phyloP scores from a whole-genome alignment of 2,329 filamentous ascomycete species.

The Pyrenochaeta sp. region DNA sequence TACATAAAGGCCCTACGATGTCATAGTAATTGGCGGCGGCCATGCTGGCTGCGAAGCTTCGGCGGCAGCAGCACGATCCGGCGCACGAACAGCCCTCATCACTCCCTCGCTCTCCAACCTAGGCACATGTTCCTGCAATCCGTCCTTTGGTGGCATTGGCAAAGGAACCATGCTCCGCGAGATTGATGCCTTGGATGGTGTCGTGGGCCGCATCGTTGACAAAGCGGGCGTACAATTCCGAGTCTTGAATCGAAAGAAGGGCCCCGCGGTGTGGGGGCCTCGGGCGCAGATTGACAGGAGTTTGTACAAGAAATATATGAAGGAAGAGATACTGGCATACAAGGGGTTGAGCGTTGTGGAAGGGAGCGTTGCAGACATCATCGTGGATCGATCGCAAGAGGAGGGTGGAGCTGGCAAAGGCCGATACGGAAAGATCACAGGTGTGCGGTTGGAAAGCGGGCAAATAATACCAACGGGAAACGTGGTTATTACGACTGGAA shows the following conservation, averaged over 20 bases:
- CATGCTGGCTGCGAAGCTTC: slow-evolving; percentile 96
- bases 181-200: slow-evolving; percentile 90
- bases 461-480: slow-evolving; percentile 79
- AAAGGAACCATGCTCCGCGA: slow-evolving; percentile 97
- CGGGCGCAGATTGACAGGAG: slow-evolving; percentile 93
- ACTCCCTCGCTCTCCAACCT: slow-evolving; percentile 90
- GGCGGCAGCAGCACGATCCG: slow-evolving; percentile 85
- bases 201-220: slow-evolving; percentile 88
- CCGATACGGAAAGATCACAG: slow-evolving; percentile 75
- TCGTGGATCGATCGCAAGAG: slow-evolving; percentile 66
- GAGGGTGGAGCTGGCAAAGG: slow-evolving; percentile 57
- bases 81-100: slow-evolving; percentile 86
- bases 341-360: slow-evolving; percentile 81
- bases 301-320: slow-evolving; percentile 91
- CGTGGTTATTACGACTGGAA: slow-evolving; percentile 95
- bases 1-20: slow-evolving; percentile 75
- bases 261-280: slow-evolving; percentile 95
- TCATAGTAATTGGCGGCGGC: slow-evolving; percentile 93
- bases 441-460: slow-evolving; percentile 86
- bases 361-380: slow-evolving; percentile 91
- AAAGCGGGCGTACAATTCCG: slow-evolving; percentile 95
- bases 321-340: slow-evolving; percentile 80
- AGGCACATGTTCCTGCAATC: slow-evolving; percentile 95
- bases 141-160: slow-evolving; percentile 96
- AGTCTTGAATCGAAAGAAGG: slow-evolving; percentile 85